Evolutionary conservation across 805 yeast species (phyloP).

Genomic region (Saccharomycopsis guyanensis): DNA sequence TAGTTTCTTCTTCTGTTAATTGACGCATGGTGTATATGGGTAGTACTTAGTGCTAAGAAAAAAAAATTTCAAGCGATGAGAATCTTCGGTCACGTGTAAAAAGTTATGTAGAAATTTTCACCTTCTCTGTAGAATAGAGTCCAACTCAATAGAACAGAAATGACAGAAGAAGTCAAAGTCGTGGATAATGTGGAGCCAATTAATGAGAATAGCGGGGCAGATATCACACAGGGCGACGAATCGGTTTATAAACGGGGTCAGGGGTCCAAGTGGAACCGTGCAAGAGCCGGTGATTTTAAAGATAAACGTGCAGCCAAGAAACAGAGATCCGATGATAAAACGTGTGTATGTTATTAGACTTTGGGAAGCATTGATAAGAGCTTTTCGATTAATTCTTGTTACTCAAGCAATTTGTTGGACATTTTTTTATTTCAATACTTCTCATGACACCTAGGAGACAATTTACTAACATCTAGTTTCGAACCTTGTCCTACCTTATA

Average conservation of each 20-base stretch:
- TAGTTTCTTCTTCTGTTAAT: conserved; percentile 93
- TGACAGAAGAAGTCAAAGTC: too few relatives aligned
- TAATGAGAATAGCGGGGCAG: not conserved
- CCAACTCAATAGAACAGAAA: too few relatives aligned
- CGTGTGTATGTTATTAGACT: conserved; percentile 22
- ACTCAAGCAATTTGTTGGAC: too few relatives aligned
- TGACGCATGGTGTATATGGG: conserved; percentile 68
- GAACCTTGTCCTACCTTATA: conserved; percentile 23
- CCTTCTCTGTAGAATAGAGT: too few relatives aligned
- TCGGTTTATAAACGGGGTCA: not conserved
- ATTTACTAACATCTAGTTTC: conserved; percentile 2
- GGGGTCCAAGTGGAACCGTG: not conserved
- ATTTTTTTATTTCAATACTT: not conserved
- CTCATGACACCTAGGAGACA: too few relatives aligned
- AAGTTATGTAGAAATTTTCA: not conserved
- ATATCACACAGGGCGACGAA: not conserved
- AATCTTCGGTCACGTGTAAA: not conserved
- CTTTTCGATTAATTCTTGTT: too few relatives aligned
- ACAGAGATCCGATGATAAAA: not conserved
- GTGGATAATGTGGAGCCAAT: not conserved
- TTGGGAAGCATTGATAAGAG: not conserved
- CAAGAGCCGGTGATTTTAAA: not conserved
- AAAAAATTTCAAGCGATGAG: not conserved
- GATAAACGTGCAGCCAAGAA: not conserved
- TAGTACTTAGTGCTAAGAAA: conserved; percentile 19